Conservation (phyloP, 1,284 basidiomycete genomes). For the Singerocomus rubriflavus region DNA sequence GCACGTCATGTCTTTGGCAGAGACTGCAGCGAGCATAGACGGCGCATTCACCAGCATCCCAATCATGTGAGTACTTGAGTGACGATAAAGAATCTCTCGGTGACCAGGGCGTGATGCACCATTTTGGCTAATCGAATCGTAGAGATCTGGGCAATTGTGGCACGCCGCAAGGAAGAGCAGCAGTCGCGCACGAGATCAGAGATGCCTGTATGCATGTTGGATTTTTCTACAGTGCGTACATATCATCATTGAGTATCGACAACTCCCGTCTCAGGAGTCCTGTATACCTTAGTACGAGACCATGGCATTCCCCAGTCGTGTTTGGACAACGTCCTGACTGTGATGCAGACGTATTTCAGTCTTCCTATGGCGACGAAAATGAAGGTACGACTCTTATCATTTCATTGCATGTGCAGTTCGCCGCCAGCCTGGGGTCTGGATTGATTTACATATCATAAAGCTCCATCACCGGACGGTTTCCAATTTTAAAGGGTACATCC, state of each 20-base stretch:
- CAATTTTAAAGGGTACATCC: conserved; percentile 81
- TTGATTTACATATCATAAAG: conserved; percentile 32
- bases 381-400: conserved; percentile 40
- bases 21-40: conserved; percentile 15
- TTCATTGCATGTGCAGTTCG: not conserved
- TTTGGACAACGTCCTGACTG: conserved; percentile 51
- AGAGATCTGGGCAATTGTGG: conserved; percentile 24
- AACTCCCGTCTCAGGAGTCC: not conserved
- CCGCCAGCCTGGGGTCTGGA: not conserved
- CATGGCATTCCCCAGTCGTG: conserved; percentile 64
- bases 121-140: not conserved
- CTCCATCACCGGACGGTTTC: conserved; percentile 67
- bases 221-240: conserved; percentile 32
- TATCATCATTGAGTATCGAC: not conserved
- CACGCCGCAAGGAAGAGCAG: conserved; percentile 19
- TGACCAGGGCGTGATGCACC: too few species aligned
- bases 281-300: conserved; percentile 53
- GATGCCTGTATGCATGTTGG: conserved; percentile 34
- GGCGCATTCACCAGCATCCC: conserved; percentile 29
- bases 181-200: conserved; percentile 24
- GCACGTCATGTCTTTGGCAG: conserved; percentile 24
- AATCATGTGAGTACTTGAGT: conserved; percentile 22
- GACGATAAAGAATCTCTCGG: not conserved
- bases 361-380: conserved; percentile 59
- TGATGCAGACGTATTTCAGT: conserved; percentile 63